phyloP scores from a whole-genome alignment of 1,284 basidiomycete species.

The Sanghuangporus baumii region DNA sequence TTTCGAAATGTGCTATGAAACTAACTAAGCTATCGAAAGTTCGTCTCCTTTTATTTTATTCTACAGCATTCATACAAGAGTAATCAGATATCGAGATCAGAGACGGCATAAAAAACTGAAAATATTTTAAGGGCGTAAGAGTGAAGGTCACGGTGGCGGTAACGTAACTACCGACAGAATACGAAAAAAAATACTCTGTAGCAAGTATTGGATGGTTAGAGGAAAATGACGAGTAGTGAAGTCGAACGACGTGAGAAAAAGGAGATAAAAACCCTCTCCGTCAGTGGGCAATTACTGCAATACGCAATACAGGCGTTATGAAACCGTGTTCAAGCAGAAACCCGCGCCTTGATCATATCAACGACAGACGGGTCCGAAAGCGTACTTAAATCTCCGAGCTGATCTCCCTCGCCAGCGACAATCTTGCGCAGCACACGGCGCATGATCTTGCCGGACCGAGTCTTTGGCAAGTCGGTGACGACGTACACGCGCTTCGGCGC shows the following conservation, averaged over 20 bases:
- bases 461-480: conserved; percentile 90
- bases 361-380: conserved; percentile 84
- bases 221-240: too few relatives aligned
- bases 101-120: neutral
- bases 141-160: neutral
- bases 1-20: neutral
- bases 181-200: too few relatives aligned
- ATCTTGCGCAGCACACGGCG: conserved; percentile 94
- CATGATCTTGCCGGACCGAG: conserved; percentile 96
- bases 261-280: neutral
- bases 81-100: neutral
- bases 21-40: neutral
- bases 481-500: conserved; percentile 90
- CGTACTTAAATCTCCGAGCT: conserved; percentile 89
- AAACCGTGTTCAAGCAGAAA: conserved; percentile 33
- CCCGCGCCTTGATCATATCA: conserved; percentile 75
- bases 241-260: too few relatives aligned
- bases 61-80: neutral
- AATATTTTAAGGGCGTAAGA: neutral
- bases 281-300: too few relatives aligned
- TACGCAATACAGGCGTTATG: neutral
- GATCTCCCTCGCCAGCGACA: conserved; percentile 87
- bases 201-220: too few relatives aligned
- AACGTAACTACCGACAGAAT: too few relatives aligned
- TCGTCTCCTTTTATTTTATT: neutral